A percentile compares a stretch with the other conserved stretches of the same genome.
Conservation (phyloP, 805 yeast genomes). For the Cyberlindnera subsufficiens region DNA sequence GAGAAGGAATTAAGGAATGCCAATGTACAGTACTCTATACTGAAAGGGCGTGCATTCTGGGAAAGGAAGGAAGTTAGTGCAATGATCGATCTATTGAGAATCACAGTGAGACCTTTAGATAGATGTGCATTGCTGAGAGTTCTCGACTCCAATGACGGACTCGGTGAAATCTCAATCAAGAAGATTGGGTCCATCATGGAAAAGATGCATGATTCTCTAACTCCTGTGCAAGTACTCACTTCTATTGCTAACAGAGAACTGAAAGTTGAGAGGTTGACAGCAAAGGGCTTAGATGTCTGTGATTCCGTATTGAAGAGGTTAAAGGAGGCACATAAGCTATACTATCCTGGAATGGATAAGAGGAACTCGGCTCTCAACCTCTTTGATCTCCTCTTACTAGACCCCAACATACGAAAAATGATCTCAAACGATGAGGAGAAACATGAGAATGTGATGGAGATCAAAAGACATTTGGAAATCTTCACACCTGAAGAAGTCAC, state of each 20-base stretch:
- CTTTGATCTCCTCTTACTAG: conserved; percentile 10
- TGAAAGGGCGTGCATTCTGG: conserved; percentile 79
- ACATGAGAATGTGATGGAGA: conserved; percentile 34
- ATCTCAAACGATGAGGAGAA: conserved; percentile 24
- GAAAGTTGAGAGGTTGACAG: conserved; percentile 3
- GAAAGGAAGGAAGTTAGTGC: conserved; percentile 62
- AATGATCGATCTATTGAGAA: conserved; percentile 59
- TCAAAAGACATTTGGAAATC: conserved; percentile 29
- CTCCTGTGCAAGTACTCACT: conserved; percentile 10
- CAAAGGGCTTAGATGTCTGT: conserved; percentile 6
- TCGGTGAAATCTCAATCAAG: conserved; percentile 40
- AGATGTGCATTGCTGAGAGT: conserved; percentile 50
- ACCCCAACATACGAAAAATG: conserved; percentile 3
- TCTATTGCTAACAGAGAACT: conserved; percentile 2
- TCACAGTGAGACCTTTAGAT: conserved; percentile 54
- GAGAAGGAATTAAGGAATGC: conserved; percentile 55
- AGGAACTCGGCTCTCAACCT: conserved; percentile 3
- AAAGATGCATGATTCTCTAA: not conserved
- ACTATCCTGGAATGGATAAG: not conserved
- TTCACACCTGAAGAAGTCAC: conserved; percentile 27
- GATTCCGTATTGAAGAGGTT: not conserved
- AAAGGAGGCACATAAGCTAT: not conserved
- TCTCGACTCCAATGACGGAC: conserved; percentile 39
- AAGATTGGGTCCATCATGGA: conserved; percentile 9
- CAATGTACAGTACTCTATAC: conserved; percentile 58